Evolutionary conservation across 345 rosid species (phyloP).

Genomic region (Erucastrum elatum): DNA sequence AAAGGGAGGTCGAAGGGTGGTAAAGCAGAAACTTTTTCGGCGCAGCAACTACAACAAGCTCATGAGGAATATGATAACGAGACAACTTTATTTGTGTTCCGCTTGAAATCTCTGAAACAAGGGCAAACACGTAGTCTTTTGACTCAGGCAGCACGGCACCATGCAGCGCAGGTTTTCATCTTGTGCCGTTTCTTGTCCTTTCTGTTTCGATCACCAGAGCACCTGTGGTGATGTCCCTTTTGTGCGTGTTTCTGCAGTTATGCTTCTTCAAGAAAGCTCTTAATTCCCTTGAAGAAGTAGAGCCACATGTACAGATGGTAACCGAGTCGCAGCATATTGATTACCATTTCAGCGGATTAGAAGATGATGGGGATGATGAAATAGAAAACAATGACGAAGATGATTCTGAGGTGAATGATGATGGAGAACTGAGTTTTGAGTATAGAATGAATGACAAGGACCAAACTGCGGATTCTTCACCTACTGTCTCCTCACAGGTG

Average conservation of each 20-base stretch:
- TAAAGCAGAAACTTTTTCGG: slow-evolving; percentile 67
- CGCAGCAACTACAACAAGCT: slow-evolving; percentile 74
- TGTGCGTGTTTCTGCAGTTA: slow-evolving; percentile 54
- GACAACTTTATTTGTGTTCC: slow-evolving; percentile 84
- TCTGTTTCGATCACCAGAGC: slow-evolving; percentile 16
- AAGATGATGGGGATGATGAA: slow-evolving; percentile 59
- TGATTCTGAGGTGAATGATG: slow-evolving; percentile 53
- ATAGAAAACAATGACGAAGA: slow-evolving; percentile 49
- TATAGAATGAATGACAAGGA: slow-evolving; percentile 54
- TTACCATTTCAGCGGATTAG: slow-evolving; percentile 79
- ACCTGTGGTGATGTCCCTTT: neutral
- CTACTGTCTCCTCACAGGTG: slow-evolving; percentile 66
- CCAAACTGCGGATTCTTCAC: slow-evolving; percentile 47
- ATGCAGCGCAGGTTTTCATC: slow-evolving; percentile 93
- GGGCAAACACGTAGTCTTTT: slow-evolving; percentile 96
- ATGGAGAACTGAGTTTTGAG: slow-evolving; percentile 87
- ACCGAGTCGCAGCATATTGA: slow-evolving; percentile 80
- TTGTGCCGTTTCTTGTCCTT: neutral
- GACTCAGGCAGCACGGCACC: slow-evolving; percentile 96
- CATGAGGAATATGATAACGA: slow-evolving; percentile 81
- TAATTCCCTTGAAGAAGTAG: slow-evolving; percentile 75
- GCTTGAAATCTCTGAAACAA: slow-evolving; percentile 88
- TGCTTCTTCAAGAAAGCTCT: slow-evolving; percentile 82
- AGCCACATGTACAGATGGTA: slow-evolving; percentile 69
- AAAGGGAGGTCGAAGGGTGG: slow-evolving; percentile 72